These are phyloP conservation scores for Fusarium metavorans DNA, from an alignment of 2,329 filamentous ascomycete species.

Conservation along the genomic window DNA sequence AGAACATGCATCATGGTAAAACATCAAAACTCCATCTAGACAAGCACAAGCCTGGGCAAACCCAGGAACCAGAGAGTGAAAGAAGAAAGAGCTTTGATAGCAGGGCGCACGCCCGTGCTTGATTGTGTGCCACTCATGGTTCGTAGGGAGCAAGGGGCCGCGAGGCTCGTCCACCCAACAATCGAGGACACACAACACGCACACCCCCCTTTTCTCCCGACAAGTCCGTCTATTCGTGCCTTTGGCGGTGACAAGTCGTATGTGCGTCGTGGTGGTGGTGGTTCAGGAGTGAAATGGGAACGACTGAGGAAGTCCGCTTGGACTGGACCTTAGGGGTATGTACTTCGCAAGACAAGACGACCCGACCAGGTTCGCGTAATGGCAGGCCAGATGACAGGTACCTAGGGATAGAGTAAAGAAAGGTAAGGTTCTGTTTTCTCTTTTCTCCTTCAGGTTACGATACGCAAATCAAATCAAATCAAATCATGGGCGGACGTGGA, in stretches of 20 bases:
- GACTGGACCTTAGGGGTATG: conserved; percentile 31
- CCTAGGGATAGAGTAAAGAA: neutral
- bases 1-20: neutral
- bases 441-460: conserved; percentile 18
- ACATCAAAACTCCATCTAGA: conserved; percentile 17
- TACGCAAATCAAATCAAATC: neutral
- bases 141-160: conserved; percentile 29
- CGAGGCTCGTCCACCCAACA: conserved; percentile 5
- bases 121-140: conserved; percentile 39
- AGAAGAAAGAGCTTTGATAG: conserved; percentile 23
- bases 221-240: neutral
- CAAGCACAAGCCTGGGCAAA: conserved; percentile 27
- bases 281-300: conserved; percentile 7
- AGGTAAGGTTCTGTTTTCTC: conserved; percentile 28
- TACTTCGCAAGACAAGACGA: neutral
- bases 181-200: conserved; percentile 5
- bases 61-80: neutral
- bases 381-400: neutral
- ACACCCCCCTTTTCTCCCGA: conserved; percentile 25
- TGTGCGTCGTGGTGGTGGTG: neutral
- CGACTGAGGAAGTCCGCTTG: conserved; percentile 37
- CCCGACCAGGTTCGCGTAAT: conserved; percentile 2
- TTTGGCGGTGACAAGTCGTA: neutral
- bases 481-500: neutral
- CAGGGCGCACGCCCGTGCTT: conserved; percentile 28